A percentile compares a stretch with the other conserved stretches of the same genome.
Conservation (phyloP, 768 basidiomycete genomes). For the Trametes villosa region DNA sequence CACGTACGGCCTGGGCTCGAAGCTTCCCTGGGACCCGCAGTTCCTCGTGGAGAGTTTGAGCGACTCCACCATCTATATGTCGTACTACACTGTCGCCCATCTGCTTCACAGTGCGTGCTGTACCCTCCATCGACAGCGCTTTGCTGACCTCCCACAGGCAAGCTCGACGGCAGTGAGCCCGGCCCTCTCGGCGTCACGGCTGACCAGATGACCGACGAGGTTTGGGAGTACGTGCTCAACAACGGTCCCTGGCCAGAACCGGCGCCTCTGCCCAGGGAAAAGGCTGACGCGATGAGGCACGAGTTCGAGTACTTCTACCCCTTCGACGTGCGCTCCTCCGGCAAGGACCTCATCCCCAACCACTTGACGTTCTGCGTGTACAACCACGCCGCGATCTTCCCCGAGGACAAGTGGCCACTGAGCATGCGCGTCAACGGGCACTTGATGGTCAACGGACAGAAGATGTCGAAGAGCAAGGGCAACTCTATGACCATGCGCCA, state of each 20-base stretch:
- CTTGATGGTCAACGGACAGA: constrained; percentile 95
- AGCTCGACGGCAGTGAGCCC: constrained; percentile 75
- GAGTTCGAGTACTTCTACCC: constrained; percentile 98
- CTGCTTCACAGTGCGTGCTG: constrained; percentile 77
- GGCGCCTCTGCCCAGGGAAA: constrained; percentile 70
- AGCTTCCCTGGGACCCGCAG: constrained; percentile 94
- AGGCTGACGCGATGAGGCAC: constrained; percentile 83
- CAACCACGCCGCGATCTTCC: constrained; percentile 93
- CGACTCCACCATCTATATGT: constrained; percentile 98
- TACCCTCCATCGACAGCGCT: neutral
- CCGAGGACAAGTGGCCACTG: constrained; percentile 85
- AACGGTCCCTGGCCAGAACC: constrained; percentile 74
- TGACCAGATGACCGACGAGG: constrained; percentile 95
- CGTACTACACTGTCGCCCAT: constrained; percentile 94
- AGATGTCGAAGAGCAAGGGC: constrained; percentile 98
- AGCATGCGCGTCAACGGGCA: constrained; percentile 97
- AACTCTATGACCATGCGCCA: constrained; percentile 92
- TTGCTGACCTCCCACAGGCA: constrained; percentile 45
- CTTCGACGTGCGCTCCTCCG: constrained; percentile 96
- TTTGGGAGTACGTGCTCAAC: constrained; percentile 94
- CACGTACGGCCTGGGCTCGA: constrained; percentile 93
- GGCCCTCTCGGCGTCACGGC: constrained; percentile 86
- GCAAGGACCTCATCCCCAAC: constrained; percentile 95
- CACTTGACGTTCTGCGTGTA: constrained; percentile 94
- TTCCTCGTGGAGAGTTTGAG: constrained; percentile 97